A percentile compares a stretch with the other conserved stretches of the same genome.
phyloP scores from a whole-genome alignment of 179 eudicot genomes.

The Spinacia oleracea region DNA sequence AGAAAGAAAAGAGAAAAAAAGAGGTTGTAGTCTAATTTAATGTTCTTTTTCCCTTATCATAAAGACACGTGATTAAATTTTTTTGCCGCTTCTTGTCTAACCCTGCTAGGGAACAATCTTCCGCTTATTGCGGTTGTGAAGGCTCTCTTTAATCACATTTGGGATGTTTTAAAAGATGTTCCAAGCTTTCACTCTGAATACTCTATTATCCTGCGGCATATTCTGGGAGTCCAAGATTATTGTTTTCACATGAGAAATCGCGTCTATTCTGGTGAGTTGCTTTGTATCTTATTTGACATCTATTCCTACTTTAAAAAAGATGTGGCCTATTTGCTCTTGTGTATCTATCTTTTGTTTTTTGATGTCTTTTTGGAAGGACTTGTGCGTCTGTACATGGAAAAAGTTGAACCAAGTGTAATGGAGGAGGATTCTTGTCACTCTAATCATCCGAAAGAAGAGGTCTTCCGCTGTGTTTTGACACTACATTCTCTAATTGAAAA shows the following conservation, averaged over 20 bases:
- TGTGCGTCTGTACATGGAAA: constrained; percentile 69
- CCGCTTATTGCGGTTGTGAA: constrained; percentile 69
- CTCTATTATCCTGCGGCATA: constrained; percentile 71
- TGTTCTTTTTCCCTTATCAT: background rate
- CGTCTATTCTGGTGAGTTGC: constrained; percentile 72
- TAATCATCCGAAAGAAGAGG: constrained; percentile 62
- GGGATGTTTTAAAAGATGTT: constrained; percentile 74
- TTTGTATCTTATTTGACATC: background rate
- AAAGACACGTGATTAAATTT: background rate
- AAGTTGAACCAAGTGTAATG: constrained; percentile 60
- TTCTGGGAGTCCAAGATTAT: constrained; percentile 62
- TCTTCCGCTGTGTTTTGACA: constrained; percentile 61
- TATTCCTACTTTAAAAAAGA: background rate
- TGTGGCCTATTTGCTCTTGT: background rate
- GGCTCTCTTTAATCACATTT: constrained; percentile 70
- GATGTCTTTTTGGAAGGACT: constrained; percentile 44
- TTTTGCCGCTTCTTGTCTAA: background rate
- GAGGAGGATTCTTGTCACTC: constrained; percentile 44
- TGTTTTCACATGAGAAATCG: constrained; percentile 79
- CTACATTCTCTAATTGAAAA: constrained; percentile 87
- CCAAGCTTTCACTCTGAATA: constrained; percentile 92
- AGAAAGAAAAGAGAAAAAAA: background rate
- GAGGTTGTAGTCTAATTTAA: background rate
- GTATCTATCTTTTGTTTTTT: constrained; percentile 9
- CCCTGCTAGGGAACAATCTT: constrained; percentile 51